A percentile compares a stretch with the other conserved stretches of the same genome.
These are phyloP conservation scores for Biscogniauxia marginata DNA, from an alignment of 2,329 filamentous ascomycete species.

Conservation along the genomic window DNA sequence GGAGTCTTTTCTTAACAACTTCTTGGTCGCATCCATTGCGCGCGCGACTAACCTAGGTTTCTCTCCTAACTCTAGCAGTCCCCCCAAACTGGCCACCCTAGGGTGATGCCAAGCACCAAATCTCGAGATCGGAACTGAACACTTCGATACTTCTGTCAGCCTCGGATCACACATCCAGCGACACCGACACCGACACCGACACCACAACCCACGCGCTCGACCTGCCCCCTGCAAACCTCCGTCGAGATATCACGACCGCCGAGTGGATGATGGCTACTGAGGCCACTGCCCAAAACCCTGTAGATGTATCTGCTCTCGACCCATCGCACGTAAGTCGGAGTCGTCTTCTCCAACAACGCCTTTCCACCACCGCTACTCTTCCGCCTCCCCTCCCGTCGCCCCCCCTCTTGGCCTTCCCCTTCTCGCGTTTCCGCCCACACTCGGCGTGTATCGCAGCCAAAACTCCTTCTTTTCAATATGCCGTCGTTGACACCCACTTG, in stretches of 20 bases:
- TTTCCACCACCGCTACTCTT: background rate
- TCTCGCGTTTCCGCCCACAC: background rate
- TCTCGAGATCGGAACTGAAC: slow-evolving; percentile 18
- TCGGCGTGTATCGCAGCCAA: too few species aligned
- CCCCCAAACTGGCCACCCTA: slow-evolving; percentile 9
- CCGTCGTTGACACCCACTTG: slow-evolving; percentile 6
- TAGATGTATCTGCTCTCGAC: slow-evolving; percentile 34
- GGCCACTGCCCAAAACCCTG: slow-evolving; percentile 31
- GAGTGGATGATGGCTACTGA: slow-evolving; percentile 37
- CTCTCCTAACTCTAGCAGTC: background rate
- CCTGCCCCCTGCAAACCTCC: background rate
- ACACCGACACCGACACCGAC: slow-evolving; percentile 4
- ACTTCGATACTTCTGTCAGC: slow-evolving; percentile 18
- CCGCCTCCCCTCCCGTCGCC: background rate
- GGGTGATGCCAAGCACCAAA: slow-evolving; percentile 26
- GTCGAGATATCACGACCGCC: slow-evolving; percentile 8
- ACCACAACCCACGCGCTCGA: slow-evolving; percentile 3
- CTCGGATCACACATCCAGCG: slow-evolving; percentile 4
- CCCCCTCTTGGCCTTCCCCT: background rate
- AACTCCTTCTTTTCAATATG: too few species aligned
- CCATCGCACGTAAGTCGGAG: slow-evolving; percentile 31
- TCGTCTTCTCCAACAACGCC: background rate
- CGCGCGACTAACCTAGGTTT: slow-evolving; percentile 13
- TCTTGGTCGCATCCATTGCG: slow-evolving; percentile 14
- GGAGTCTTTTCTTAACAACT: slow-evolving; percentile 6